Percentiles rank a stretch among this genome's conserved stretches.
phyloP scores from a whole-genome alignment of 768 basidiomycete genomes.

The Melanogaster broomeanus region DNA sequence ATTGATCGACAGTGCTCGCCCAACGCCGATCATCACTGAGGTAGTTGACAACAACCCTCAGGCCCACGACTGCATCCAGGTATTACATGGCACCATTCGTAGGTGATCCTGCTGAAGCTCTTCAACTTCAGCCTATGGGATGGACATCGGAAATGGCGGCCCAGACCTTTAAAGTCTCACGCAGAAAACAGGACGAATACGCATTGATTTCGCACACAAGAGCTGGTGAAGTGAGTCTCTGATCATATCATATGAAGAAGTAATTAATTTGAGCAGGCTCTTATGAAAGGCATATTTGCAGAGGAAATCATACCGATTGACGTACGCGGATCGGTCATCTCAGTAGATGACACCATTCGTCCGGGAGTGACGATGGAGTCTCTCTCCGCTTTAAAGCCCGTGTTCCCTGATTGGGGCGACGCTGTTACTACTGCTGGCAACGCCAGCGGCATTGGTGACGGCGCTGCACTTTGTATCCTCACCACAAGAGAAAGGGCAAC shows the following conservation, averaged over 20 bases:
- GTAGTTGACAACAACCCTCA: slow-evolving; percentile 57
- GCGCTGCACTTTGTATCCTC: slow-evolving; percentile 82
- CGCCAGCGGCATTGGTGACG: slow-evolving; percentile 89
- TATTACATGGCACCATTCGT: neutral
- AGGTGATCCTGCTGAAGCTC: neutral
- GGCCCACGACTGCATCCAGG: slow-evolving; percentile 79
- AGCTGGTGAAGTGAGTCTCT: slow-evolving; percentile 55
- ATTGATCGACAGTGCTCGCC: slow-evolving; percentile 55
- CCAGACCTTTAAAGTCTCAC: slow-evolving; percentile 71
- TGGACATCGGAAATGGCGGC: slow-evolving; percentile 95
- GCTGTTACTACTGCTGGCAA: slow-evolving; percentile 80
- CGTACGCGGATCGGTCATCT: slow-evolving; percentile 63
- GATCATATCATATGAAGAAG: neutral
- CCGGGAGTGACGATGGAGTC: slow-evolving; percentile 79
- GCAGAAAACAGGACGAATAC: slow-evolving; percentile 86
- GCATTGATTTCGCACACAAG: slow-evolving; percentile 86
- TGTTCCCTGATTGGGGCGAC: slow-evolving; percentile 79
- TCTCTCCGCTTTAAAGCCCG: slow-evolving; percentile 79
- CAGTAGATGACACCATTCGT: slow-evolving; percentile 86
- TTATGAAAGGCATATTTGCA: slow-evolving; percentile 69
- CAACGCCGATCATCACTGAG: slow-evolving; percentile 67
- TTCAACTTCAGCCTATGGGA: slow-evolving; percentile 72
- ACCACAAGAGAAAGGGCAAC: slow-evolving; percentile 80
- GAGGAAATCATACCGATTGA: slow-evolving; percentile 90
- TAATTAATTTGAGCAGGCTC: slow-evolving; percentile 45